Percentiles rank a stretch among this genome's conserved stretches.
Evolutionary conservation across 1,139 yeast species (phyloP).

Genomic region (Diutina mesorugosa): DNA sequence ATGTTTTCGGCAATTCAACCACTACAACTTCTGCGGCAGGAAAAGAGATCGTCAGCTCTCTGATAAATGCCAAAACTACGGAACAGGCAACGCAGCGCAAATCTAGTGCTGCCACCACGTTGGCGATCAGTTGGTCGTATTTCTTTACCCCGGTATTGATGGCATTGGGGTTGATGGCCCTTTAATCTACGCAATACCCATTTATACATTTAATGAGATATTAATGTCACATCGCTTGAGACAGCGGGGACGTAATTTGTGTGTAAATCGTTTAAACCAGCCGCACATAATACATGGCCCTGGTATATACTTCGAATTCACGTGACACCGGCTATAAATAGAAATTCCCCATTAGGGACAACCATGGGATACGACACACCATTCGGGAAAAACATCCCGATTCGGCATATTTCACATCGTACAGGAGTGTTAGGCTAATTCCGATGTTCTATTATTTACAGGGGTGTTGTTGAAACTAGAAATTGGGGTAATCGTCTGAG

Average conservation of each 20-base stretch:
- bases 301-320: no score
- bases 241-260: no score
- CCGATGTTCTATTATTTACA: not conserved
- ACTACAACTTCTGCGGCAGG: not conserved
- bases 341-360: not conserved
- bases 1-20: conserved; percentile 12
- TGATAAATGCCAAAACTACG: not conserved
- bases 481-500: not conserved
- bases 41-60: not conserved
- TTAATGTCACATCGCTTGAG: not conserved
- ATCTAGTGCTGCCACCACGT: not conserved
- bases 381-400: no score
- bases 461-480: not conserved
- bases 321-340: not conserved
- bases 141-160: not conserved
- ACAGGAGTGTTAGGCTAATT: not conserved
- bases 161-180: not conserved
- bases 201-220: not conserved
- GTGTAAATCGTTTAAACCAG: no score
- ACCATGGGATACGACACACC: not conserved
- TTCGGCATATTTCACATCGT: no score
- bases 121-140: not conserved
- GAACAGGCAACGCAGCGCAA: not conserved
- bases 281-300: no score
- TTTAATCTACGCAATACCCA: not conserved